Evolutionary conservation across 176 grass and related monocot species (phyloP).

Genomic region (Carex cristatella): DNA sequence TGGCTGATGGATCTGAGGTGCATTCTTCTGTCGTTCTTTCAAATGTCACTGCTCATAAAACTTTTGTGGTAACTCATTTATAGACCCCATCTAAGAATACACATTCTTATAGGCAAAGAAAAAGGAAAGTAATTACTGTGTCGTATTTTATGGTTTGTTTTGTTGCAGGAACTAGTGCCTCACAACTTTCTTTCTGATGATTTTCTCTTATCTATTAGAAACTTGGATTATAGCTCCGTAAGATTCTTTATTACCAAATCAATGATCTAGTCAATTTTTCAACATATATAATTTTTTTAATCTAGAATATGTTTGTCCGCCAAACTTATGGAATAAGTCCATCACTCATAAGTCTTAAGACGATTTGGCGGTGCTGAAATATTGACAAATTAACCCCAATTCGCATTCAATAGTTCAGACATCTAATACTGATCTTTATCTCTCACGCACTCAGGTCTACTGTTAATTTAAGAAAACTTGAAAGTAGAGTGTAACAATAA

Average conservation of each 20-base stretch:
- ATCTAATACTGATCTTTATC: not conserved
- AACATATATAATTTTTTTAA: not conserved
- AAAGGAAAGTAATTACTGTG: constrained; percentile 2
- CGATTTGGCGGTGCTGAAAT: not conserved
- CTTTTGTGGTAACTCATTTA: constrained; percentile 68
- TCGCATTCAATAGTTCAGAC: not conserved
- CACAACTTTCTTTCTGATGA: constrained; percentile 53
- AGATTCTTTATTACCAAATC: constrained; percentile 32
- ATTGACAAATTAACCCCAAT: not conserved
- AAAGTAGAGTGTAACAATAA: not conserved
- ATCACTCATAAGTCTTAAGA: not conserved
- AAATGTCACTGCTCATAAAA: constrained; percentile 88
- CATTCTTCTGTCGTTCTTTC: constrained; percentile 76
- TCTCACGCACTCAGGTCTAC: not conserved
- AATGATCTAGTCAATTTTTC: not conserved
- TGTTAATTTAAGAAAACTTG: not conserved
- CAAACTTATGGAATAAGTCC: not conserved
- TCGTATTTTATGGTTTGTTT: constrained; percentile 17
- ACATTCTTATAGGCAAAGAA: not conserved
- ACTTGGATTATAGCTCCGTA: constrained; percentile 97
- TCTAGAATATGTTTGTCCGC: not conserved
- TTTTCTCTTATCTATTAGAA: constrained; percentile 69
- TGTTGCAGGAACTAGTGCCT: constrained; percentile 68
- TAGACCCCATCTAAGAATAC: not conserved
- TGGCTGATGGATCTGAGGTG: constrained; percentile 87